Percentiles rank a stretch among this genome's conserved stretches.
phyloP scores from a whole-genome alignment of 371 early-diverging fungal genomes.

The Mortierella sp. region DNA sequence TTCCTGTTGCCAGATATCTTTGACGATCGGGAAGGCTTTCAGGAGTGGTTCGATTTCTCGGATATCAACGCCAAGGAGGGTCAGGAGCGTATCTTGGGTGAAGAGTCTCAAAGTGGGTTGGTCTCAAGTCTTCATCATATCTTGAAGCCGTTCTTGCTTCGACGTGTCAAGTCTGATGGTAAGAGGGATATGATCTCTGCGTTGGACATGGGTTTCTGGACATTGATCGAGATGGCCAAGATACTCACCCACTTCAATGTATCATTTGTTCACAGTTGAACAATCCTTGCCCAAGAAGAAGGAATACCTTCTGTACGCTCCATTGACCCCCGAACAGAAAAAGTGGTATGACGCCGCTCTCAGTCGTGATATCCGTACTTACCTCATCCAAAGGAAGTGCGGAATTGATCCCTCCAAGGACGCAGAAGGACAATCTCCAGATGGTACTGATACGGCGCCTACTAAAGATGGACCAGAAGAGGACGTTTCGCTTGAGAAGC shows the following conservation, averaged over 20 bases:
- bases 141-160: conserved; percentile 92
- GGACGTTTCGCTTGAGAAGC: conserved; percentile 15
- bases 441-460: conserved; percentile 30
- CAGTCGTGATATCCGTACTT: conserved; percentile 76
- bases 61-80: conserved; percentile 77
- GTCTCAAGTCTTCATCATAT: conserved; percentile 89
- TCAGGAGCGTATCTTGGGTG: conserved; percentile 75
- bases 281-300: conserved; percentile 89
- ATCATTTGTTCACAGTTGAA: conserved; percentile 67
- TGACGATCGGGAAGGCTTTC: conserved; percentile 84
- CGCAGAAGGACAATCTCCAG: conserved; percentile 19
- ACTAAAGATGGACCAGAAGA: conserved; percentile 30
- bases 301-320: conserved; percentile 89
- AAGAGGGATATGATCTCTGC: conserved; percentile 10
- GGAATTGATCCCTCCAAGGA: conserved; percentile 6
- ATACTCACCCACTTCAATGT: background rate
- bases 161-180: conserved; percentile 96
- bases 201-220: background rate
- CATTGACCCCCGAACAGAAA: conserved; percentile 84
- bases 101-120: conserved; percentile 77
- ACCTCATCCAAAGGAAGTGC: conserved; percentile 68
- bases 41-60: conserved; percentile 88
- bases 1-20: conserved; percentile 93
- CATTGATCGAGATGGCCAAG: no score
- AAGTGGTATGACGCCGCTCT: conserved; percentile 86